Evolutionary conservation across 345 rosid genomes (phyloP).

Genomic region (Citrus mangshanensis): DNA sequence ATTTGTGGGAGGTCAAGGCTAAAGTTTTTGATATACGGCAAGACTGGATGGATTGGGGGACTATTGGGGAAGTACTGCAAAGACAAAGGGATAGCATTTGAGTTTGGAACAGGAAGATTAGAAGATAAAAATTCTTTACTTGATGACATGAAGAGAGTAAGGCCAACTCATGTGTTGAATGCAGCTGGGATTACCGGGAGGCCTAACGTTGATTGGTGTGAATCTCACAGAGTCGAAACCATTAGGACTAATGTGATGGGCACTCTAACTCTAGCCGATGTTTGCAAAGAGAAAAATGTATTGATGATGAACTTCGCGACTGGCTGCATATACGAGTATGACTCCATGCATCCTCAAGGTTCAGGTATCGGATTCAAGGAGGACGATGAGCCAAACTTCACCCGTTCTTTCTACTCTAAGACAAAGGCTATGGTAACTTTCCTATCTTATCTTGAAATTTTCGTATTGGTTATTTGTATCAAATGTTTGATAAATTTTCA

Average conservation of each 20-base stretch:
- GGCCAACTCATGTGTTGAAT: conserved; percentile 55
- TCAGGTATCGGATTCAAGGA: conserved; percentile 56
- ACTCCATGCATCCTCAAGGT: conserved; percentile 44
- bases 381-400: conserved; percentile 51
- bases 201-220: conserved; percentile 65
- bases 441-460: neutral
- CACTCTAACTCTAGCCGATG: conserved; percentile 50
- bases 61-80: conserved; percentile 44
- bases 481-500: conserved; percentile 7
- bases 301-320: conserved; percentile 59
- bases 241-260: conserved; percentile 48
- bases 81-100: conserved; percentile 36
- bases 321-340: conserved; percentile 57
- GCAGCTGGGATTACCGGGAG: conserved; percentile 65
- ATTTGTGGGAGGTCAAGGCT: conserved; percentile 15
- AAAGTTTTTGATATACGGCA: conserved; percentile 55
- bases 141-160: conserved; percentile 36
- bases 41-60: conserved; percentile 66
- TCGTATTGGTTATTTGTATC: neutral
- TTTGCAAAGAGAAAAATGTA: conserved; percentile 39
- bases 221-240: conserved; percentile 51
- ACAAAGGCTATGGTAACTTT: conserved; percentile 59
- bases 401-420: conserved; percentile 54
- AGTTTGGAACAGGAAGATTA: conserved; percentile 52
- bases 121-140: conserved; percentile 44